Evolutionary conservation across 176 grass and related monocot genomes (phyloP).

Genomic region (Melocanna baccifera): DNA sequence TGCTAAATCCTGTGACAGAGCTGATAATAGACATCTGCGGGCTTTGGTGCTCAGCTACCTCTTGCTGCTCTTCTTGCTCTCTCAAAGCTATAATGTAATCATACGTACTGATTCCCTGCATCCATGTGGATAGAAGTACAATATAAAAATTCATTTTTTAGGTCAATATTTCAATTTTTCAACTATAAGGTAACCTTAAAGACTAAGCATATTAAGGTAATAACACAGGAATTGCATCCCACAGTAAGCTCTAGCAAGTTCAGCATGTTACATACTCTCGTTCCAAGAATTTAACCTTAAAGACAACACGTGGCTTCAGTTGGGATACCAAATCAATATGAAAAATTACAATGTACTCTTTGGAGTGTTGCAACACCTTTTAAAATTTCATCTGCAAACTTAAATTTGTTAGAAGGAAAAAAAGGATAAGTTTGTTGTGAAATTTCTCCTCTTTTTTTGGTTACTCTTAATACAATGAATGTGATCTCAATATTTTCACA

Average conservation of each 20-base stretch:
- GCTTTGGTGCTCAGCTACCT: slow-evolving; percentile 73
- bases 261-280: background rate
- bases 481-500: too few species aligned
- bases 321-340: too few species aligned
- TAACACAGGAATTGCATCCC: background rate
- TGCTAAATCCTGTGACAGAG: slow-evolving; percentile 96
- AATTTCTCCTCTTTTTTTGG: too few species aligned
- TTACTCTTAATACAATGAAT: too few species aligned
- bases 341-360: too few species aligned
- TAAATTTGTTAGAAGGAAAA: too few species aligned
- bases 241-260: background rate
- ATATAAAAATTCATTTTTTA: background rate
- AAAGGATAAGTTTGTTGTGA: too few species aligned
- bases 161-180: background rate
- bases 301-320: background rate
- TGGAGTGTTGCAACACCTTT: too few species aligned
- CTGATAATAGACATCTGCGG: slow-evolving; percentile 95
- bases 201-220: background rate
- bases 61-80: slow-evolving; percentile 89
- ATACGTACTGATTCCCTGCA: slow-evolving; percentile 90
- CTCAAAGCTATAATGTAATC: slow-evolving; percentile 98
- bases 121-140: background rate
- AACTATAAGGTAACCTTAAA: background rate
- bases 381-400: too few species aligned
- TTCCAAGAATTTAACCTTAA: background rate